These are phyloP conservation scores for Flaveria robusta DNA, from an alignment of 129 eudicot species.

Conservation along the genomic window DNA sequence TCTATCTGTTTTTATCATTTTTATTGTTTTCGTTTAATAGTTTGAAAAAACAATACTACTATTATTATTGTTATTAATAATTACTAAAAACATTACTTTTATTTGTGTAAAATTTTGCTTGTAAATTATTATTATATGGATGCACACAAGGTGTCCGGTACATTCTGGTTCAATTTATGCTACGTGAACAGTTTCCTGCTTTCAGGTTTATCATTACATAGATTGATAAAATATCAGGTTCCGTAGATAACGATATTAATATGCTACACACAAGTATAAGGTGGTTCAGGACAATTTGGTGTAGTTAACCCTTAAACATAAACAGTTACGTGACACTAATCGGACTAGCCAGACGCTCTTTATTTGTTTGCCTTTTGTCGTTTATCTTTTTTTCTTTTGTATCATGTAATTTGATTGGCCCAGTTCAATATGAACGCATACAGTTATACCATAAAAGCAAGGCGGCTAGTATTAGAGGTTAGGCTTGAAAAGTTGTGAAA, in stretches of 20 bases:
- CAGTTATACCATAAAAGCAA: not conserved
- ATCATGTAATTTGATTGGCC: not conserved
- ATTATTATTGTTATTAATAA: not conserved
- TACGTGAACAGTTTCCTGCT: not conserved
- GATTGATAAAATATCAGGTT: too few relatives aligned
- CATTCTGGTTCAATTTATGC: not conserved
- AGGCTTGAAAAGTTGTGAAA: constrained; percentile 1
- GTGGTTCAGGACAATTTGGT: not conserved
- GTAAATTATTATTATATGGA: not conserved
- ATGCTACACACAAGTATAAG: not conserved
- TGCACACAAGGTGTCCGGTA: not conserved
- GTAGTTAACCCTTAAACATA: too few relatives aligned
- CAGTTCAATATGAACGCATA: not conserved
- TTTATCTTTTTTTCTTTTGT: not conserved
- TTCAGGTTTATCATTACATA: too few relatives aligned
- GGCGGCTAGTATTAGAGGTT: not conserved
- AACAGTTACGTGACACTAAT: not conserved
- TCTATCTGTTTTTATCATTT: not conserved
- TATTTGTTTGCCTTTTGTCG: not conserved
- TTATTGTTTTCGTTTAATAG: not conserved
- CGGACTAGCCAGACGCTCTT: not conserved
- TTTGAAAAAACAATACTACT: not conserved
- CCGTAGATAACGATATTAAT: not conserved
- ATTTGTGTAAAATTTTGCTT: not conserved
- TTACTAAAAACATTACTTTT: not conserved